phyloP scores from a whole-genome alignment of 331 rosid species.

The Cucumis variabilis region DNA sequence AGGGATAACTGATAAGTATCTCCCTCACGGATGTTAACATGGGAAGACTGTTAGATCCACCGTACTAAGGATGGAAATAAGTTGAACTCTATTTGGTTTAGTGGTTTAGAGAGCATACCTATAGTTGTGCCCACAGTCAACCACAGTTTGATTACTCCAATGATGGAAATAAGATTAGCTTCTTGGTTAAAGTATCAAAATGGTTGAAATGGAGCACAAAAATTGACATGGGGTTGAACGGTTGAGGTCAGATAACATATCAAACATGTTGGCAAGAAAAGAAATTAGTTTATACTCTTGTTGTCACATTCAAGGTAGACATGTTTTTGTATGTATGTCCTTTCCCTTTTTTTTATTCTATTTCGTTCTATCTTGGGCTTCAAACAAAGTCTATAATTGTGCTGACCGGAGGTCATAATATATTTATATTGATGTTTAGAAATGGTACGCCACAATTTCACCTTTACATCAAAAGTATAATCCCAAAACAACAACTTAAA shows the following conservation, averaged over 20 bases:
- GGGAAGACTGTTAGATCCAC: conserved; percentile 5
- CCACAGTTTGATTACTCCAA: neutral
- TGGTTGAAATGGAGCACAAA: neutral
- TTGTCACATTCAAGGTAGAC: conserved; percentile 12
- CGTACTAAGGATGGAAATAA: neutral
- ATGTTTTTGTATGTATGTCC: neutral
- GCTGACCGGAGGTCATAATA: neutral
- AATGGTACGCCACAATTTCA: too few relatives aligned
- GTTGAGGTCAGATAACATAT: neutral
- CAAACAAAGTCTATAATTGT: neutral
- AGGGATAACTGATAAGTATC: neutral
- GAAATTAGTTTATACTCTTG: neutral
- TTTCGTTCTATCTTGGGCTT: neutral
- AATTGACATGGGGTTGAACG: neutral
- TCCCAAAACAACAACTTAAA: too few relatives aligned
- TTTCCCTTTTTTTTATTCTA: neutral
- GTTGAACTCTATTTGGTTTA: neutral
- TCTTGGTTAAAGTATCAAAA: neutral
- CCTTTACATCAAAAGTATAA: too few relatives aligned
- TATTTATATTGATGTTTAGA: too few relatives aligned
- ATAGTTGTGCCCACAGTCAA: neutral
- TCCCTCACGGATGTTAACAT: neutral
- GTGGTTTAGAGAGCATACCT: neutral
- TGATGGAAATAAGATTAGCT: neutral
- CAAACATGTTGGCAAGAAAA: neutral